phyloP scores from a whole-genome alignment of 371 early-diverging fungal species.

The Coemansia sp. region DNA sequence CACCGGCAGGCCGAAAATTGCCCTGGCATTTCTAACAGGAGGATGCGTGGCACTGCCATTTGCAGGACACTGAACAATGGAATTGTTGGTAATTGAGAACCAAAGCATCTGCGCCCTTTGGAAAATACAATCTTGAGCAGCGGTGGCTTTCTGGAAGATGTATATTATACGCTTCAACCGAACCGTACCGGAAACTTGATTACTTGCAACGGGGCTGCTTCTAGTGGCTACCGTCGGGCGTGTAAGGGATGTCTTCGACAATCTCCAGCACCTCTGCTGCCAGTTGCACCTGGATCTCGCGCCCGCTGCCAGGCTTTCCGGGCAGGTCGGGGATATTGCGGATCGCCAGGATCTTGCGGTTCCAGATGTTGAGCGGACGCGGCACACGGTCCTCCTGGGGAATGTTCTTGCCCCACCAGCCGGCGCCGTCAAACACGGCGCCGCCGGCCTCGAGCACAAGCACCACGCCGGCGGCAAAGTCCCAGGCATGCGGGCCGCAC shows the following conservation, averaged over 20 bases:
- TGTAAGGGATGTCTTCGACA: constrained; percentile 36
- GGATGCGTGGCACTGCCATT: background rate
- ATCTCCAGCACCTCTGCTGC: constrained; percentile 32
- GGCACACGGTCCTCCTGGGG: constrained; percentile 13
- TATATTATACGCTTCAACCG: too few relatives aligned
- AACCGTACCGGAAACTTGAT: too few relatives aligned
- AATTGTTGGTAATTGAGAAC: too few relatives aligned
- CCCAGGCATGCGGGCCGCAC: constrained; percentile 78
- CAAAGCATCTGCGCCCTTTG: too few relatives aligned
- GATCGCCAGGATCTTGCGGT: constrained; percentile 39
- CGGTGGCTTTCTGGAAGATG: too few relatives aligned
- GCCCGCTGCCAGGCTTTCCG: constrained; percentile 34
- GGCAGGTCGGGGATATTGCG: constrained; percentile 47
- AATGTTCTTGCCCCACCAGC: constrained; percentile 38
- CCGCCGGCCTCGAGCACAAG: constrained; percentile 78
- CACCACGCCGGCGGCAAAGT: constrained; percentile 75
- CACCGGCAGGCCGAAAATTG: too few relatives aligned
- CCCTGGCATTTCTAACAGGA: too few relatives aligned
- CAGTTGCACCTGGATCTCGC: constrained; percentile 31
- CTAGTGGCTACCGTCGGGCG: constrained; percentile 38
- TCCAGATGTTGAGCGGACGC: constrained; percentile 48
- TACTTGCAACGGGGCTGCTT: background rate
- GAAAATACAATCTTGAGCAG: too few relatives aligned
- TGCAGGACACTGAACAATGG: too few relatives aligned
- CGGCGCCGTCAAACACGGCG: constrained; percentile 61